Conservation (phyloP, 768 basidiomycete species). For the Trametes sanguinea region DNA sequence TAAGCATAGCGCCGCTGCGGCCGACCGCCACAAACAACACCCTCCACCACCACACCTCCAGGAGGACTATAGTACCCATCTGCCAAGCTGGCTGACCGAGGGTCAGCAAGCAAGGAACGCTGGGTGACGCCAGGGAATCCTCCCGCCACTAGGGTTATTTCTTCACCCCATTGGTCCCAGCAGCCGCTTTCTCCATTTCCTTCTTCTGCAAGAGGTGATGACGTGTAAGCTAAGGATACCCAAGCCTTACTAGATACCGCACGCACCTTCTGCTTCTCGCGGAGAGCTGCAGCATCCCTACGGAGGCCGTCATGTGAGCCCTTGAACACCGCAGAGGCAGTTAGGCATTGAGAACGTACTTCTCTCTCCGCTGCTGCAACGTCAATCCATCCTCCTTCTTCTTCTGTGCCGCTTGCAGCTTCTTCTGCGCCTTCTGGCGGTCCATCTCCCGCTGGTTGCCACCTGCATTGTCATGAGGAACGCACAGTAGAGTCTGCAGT, state of each 20-base stretch:
- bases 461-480: conserved; percentile 44
- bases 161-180: conserved; percentile 24
- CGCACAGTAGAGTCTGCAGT: conserved; percentile 7
- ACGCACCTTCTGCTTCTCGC: conserved; percentile 78
- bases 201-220: conserved; percentile 30
- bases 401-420: conserved; percentile 51
- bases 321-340: not conserved
- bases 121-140: conserved; percentile 17
- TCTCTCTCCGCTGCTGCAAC: conserved; percentile 73
- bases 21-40: not conserved
- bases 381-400: conserved; percentile 65
- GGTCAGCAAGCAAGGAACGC: not conserved
- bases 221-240: not conserved
- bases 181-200: conserved; percentile 34
- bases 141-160: conserved; percentile 31
- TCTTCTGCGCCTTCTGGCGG: conserved; percentile 75
- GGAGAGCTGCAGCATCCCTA: conserved; percentile 76
- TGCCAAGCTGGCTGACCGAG: not conserved
- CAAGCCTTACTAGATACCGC: too few species aligned
- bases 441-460: conserved; percentile 83
- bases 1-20: not conserved
- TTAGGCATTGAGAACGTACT: conserved; percentile 47
- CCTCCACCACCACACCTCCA: not conserved
- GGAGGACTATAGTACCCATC: conserved; percentile 8
- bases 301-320: conserved; percentile 18